Conservation (phyloP, 768 basidiomycete genomes). For the Suillus subaureus region DNA sequence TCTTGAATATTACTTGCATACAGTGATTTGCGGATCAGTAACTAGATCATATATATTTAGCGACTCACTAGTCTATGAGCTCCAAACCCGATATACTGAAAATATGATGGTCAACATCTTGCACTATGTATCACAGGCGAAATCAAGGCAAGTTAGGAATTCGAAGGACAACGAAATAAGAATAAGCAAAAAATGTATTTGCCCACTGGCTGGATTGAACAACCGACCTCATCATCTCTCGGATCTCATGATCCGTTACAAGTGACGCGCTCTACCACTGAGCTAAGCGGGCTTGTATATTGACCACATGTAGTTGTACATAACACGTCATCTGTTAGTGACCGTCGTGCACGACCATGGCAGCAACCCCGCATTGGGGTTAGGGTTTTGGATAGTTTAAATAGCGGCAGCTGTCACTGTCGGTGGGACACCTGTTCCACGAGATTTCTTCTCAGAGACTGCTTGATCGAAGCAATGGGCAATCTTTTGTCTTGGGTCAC, state of each 20-base stretch:
- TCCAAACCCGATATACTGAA: background rate
- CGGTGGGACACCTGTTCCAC: background rate
- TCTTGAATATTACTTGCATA: background rate
- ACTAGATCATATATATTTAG: background rate
- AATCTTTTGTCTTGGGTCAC: conserved; percentile 9
- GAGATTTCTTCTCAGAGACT: background rate
- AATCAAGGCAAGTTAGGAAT: background rate
- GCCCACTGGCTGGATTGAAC: conserved; percentile 48
- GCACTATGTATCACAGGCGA: background rate
- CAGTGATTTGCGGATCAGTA: background rate
- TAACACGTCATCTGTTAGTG: background rate
- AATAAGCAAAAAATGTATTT: conserved; percentile 9
- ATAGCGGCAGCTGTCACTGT: background rate
- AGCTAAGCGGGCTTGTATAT: conserved; percentile 38
- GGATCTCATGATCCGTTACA: conserved; percentile 22
- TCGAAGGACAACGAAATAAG: background rate
- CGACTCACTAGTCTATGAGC: background rate
- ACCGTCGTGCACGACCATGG: too few relatives aligned
- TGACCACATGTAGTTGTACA: accelerated
- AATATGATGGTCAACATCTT: background rate
- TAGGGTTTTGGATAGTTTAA: background rate
- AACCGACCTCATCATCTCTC: conserved; percentile 44
- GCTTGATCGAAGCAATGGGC: conserved; percentile 11
- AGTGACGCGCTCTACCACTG: conserved; percentile 50
- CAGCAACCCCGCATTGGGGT: background rate